A percentile compares a stretch with the other conserved stretches of the same genome.
Conservation (phyloP, 1,139 yeast species). For the Wickerhamomyces sp. region DNA sequence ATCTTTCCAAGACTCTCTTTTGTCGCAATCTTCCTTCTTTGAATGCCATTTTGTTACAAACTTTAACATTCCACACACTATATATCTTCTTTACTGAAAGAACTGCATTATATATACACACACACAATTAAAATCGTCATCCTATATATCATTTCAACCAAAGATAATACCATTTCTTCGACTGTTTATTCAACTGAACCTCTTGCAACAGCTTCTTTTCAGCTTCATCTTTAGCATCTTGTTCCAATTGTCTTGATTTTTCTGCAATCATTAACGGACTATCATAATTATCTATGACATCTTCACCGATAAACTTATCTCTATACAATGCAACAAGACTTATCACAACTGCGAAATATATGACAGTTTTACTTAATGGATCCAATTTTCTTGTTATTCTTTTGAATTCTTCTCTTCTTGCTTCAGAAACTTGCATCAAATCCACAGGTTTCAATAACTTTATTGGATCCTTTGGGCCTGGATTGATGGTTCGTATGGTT, state of each 20-base stretch:
- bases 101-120: not conserved
- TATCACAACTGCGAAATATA: slow-evolving; percentile 37
- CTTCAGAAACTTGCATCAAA: slow-evolving; percentile 40
- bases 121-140: no score
- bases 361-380: slow-evolving; percentile 46
- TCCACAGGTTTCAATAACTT: slow-evolving; percentile 35
- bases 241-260: slow-evolving; percentile 11
- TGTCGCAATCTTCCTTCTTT: no score
- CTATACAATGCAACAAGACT: slow-evolving; percentile 26
- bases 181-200: slow-evolving; percentile 1
- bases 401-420: slow-evolving; percentile 45
- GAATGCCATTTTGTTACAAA: no score
- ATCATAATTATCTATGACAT: slow-evolving; percentile 13
- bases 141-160: slow-evolving; percentile 40
- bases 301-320: slow-evolving; percentile 27
- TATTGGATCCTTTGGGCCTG: slow-evolving; percentile 29
- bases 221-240: slow-evolving; percentile 7
- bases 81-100: no score
- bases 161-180: slow-evolving; percentile 40
- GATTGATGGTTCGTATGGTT: slow-evolving; percentile 24
- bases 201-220: slow-evolving; percentile 7
- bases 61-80: no score
- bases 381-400: slow-evolving; percentile 44
- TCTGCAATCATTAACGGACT: slow-evolving; percentile 19
- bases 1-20: no score